phyloP scores from a whole-genome alignment of 495 filamentous ascomycete genomes.

The Bombardia bombarda region DNA sequence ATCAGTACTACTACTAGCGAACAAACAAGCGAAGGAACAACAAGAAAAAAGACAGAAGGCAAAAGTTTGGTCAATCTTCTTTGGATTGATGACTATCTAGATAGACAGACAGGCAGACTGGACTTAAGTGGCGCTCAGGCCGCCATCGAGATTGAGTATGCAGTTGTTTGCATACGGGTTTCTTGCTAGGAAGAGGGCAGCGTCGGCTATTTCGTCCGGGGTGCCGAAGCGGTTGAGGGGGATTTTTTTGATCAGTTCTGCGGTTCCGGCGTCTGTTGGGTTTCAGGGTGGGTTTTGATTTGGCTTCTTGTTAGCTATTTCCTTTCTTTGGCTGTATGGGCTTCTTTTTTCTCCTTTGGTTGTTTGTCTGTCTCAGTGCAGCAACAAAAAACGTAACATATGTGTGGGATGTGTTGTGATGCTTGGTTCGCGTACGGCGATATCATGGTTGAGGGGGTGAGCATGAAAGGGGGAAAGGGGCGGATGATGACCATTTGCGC shows the following conservation, averaged over 20 bases:
- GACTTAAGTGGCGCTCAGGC: constrained; percentile 59
- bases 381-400: no score
- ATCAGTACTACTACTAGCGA: neutral
- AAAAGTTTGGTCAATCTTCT: neutral
- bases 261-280: neutral
- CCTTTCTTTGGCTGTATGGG: constrained; percentile 14
- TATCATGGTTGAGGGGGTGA: no score
- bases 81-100: no score
- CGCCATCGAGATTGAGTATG: constrained; percentile 79
- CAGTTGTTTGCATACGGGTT: constrained; percentile 81
- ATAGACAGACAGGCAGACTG: no score
- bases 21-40: neutral
- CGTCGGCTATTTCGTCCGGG: constrained; percentile 67
- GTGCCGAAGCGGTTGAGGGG: constrained; percentile 65
- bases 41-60: neutral
- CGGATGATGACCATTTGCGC: no score
- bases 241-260: constrained; percentile 27
- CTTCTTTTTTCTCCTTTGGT: neutral
- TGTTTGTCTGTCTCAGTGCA: no score
- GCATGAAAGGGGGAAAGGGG: no score
- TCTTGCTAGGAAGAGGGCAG: constrained; percentile 66
- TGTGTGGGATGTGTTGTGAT: no score
- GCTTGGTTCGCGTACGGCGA: no score
- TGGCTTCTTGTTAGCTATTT: constrained; percentile 18
- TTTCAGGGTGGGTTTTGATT: neutral